phyloP scores from a whole-genome alignment of 352 stramenopile genomes.

The Phytophthora melonis region DNA sequence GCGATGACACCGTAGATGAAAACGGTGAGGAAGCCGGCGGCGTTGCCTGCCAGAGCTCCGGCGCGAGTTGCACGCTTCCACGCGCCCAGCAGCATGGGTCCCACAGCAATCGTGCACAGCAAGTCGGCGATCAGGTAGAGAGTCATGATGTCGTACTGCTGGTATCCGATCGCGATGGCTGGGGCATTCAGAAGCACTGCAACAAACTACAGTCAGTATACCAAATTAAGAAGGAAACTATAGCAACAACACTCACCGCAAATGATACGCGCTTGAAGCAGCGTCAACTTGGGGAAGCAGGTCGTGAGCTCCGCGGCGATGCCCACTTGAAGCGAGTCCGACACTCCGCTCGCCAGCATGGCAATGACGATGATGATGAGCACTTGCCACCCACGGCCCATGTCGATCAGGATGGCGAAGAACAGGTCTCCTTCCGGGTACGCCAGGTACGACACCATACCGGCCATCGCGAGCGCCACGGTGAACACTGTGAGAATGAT shows the following conservation, averaged over 20 bases:
- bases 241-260: not conserved
- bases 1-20: conserved; percentile 61
- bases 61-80: conserved; percentile 52
- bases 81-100: conserved; percentile 63
- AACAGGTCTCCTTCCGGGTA: conserved; percentile 65
- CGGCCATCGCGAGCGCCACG: conserved; percentile 57
- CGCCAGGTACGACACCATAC: conserved; percentile 66
- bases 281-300: conserved; percentile 63
- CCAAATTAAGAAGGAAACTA: not conserved
- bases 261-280: conserved; percentile 59
- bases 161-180: conserved; percentile 65
- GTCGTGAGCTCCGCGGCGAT: conserved; percentile 69
- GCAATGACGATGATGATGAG: conserved; percentile 67
- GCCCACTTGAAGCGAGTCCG: conserved; percentile 73
- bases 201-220: not conserved
- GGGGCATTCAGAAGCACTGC: conserved; percentile 65
- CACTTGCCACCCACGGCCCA: conserved; percentile 66
- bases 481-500: conserved; percentile 72
- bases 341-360: conserved; percentile 59
- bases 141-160: conserved; percentile 66
- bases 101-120: conserved; percentile 68
- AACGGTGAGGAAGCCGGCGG: conserved; percentile 62
- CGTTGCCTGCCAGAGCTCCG: conserved; percentile 54
- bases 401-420: conserved; percentile 73
- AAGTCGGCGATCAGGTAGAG: conserved; percentile 77